These are phyloP conservation scores for Debaryomyces subglobosus DNA, from an alignment of 1,139 yeast genomes.

Conservation along the genomic window DNA sequence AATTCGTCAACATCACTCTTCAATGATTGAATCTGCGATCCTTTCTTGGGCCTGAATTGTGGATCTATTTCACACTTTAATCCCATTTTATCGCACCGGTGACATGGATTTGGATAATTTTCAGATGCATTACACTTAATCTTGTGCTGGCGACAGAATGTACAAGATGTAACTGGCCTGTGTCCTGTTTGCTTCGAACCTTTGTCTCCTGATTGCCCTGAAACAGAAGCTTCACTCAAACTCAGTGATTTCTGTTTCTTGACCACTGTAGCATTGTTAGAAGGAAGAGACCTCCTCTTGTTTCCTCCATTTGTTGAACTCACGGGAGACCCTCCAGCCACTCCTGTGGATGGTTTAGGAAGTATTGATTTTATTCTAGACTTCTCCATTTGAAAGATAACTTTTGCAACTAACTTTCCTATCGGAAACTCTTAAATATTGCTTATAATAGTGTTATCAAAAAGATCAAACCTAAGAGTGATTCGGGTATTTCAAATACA, in stretches of 20 bases:
- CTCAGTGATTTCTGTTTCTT: slow-evolving; percentile 7
- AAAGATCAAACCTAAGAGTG: slow-evolving; percentile 9
- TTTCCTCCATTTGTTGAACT: slow-evolving; percentile 12
- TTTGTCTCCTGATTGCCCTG: slow-evolving; percentile 11
- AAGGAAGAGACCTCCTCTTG: slow-evolving; percentile 12
- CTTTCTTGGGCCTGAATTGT: slow-evolving; percentile 86
- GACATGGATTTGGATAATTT: slow-evolving; percentile 80
- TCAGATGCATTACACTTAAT: slow-evolving; percentile 91
- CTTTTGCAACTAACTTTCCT: background rate
- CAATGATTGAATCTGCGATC: slow-evolving; percentile 82
- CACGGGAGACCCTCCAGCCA: slow-evolving; percentile 14
- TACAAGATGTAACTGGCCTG: slow-evolving; percentile 89
- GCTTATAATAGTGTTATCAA: slow-evolving; percentile 2
- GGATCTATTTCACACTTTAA: slow-evolving; percentile 89
- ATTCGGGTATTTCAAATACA: background rate
- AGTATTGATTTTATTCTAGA: slow-evolving; percentile 41
- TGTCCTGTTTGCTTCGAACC: slow-evolving; percentile 48
- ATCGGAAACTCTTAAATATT: background rate
- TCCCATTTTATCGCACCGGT: slow-evolving; percentile 79
- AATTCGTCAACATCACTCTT: slow-evolving; percentile 85
- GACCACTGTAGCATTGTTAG: slow-evolving; percentile 6
- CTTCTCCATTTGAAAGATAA: slow-evolving; percentile 32
- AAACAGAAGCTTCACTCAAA: background rate
- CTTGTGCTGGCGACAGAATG: slow-evolving; percentile 93
- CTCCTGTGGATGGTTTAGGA: slow-evolving; percentile 30